Conservation (phyloP, 495 filamentous ascomycete species). For the Penicillium tannophilum region DNA sequence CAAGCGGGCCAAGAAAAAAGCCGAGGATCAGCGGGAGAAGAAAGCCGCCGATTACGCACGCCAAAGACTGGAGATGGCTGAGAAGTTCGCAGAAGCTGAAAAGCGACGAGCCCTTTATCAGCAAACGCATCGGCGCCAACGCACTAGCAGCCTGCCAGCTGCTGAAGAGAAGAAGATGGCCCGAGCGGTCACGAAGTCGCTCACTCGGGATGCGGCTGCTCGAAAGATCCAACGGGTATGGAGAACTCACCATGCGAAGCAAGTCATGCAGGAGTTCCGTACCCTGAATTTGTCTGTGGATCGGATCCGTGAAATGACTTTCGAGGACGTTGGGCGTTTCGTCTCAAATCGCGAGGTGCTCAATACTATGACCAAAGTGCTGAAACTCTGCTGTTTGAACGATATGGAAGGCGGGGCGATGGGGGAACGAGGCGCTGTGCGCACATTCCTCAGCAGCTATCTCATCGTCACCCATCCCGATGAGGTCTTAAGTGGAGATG, state of each 20-base stretch:
- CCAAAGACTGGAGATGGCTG: slow-evolving; percentile 78
- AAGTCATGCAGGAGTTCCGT: slow-evolving; percentile 65
- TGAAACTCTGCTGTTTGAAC: slow-evolving; percentile 76
- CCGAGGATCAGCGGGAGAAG: slow-evolving; percentile 88
- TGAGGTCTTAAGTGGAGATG: slow-evolving; percentile 86
- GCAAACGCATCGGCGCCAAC: slow-evolving; percentile 59
- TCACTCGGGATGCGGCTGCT: slow-evolving; percentile 69
- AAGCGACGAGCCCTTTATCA: slow-evolving; percentile 61
- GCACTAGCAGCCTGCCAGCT: slow-evolving; percentile 64
- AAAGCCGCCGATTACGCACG: slow-evolving; percentile 83
- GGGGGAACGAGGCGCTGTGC: slow-evolving; percentile 74
- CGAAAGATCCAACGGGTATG: slow-evolving; percentile 76
- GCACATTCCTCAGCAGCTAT: slow-evolving; percentile 91
- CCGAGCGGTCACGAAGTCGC: slow-evolving; percentile 38
- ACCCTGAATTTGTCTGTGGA: slow-evolving; percentile 74
- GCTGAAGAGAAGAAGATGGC: slow-evolving; percentile 57
- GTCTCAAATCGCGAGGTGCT: slow-evolving; percentile 78
- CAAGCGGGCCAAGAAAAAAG: slow-evolving; percentile 86
- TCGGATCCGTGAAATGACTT: slow-evolving; percentile 69
- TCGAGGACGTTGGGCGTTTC: slow-evolving; percentile 77
- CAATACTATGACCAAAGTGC: slow-evolving; percentile 65
- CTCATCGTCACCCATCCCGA: slow-evolving; percentile 89
- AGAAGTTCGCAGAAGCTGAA: slow-evolving; percentile 86
- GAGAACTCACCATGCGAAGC: slow-evolving; percentile 62
- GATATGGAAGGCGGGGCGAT: slow-evolving; percentile 69